Conservation (phyloP, 1,139 yeast species). For the Candida gigantensis region DNA sequence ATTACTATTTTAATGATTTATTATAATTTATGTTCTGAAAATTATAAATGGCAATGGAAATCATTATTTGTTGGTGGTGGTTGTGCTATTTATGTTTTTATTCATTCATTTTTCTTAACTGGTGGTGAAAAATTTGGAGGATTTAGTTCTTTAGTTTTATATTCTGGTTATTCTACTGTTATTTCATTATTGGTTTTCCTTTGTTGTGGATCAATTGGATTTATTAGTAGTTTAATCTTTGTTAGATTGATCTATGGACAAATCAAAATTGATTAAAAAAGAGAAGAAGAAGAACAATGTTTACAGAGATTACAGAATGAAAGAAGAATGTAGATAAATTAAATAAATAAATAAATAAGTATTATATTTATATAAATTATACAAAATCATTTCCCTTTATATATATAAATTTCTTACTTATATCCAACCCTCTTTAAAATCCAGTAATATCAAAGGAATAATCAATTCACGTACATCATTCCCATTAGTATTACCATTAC, state of each 20-base stretch:
- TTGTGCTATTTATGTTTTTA: conserved; percentile 77
- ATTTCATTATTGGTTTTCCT: conserved; percentile 74
- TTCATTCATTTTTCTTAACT: conserved; percentile 78
- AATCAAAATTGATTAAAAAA: conserved; percentile 70
- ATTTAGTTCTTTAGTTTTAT: conserved; percentile 72
- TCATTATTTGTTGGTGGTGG: conserved; percentile 89
- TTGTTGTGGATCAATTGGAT: conserved; percentile 88
- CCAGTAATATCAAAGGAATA: conserved; percentile 34
- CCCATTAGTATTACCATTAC: conserved; percentile 10
- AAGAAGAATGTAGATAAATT: too few relatives aligned
- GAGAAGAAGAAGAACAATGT: neutral
- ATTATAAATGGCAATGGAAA: conserved; percentile 98
- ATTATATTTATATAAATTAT: too few relatives aligned
- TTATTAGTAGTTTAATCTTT: conserved; percentile 70
- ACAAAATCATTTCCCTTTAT: too few relatives aligned
- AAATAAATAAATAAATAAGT: too few relatives aligned
- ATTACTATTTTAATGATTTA: conserved; percentile 82
- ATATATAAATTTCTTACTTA: too few relatives aligned
- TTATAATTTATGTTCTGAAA: conserved; percentile 84
- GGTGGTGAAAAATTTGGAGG: conserved; percentile 69
- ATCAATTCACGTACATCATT: conserved; percentile 25
- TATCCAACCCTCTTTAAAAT: conserved; percentile 42
- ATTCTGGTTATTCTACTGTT: conserved; percentile 81
- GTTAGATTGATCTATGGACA: conserved; percentile 79
- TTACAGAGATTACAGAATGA: neutral